Percentiles rank a stretch among this genome's conserved stretches.
These are phyloP conservation scores for Rhodotorula diobovata DNA, from an alignment of 768 basidiomycete genomes.

Conservation along the genomic window DNA sequence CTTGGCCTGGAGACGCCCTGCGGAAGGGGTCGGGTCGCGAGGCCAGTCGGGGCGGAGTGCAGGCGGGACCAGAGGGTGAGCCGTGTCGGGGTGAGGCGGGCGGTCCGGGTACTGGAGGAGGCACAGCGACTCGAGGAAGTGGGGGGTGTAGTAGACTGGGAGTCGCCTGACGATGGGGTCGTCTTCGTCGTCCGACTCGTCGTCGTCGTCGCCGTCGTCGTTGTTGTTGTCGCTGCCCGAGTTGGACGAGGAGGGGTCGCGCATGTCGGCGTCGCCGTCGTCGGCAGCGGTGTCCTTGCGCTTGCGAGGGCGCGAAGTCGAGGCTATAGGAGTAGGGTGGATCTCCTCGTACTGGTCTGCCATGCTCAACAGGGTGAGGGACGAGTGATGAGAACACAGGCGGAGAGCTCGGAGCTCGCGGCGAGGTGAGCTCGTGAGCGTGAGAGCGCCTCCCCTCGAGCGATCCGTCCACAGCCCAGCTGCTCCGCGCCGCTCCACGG, in stretches of 20 bases:
- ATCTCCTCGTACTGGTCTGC: conserved; percentile 12
- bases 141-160: conserved; percentile 44
- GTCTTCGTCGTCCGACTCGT: conserved; percentile 28
- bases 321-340: background rate
- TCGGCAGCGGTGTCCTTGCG: no score
- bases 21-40: conserved; percentile 12
- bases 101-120: conserved; percentile 45
- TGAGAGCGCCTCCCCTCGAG: no score
- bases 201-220: background rate
- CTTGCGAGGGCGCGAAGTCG: background rate
- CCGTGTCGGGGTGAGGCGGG: conserved; percentile 39
- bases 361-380: background rate
- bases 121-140: conserved; percentile 40
- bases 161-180: conserved; percentile 41
- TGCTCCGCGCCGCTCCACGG: background rate
- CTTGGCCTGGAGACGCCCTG: conserved; percentile 34
- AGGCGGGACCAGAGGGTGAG: conserved; percentile 41
- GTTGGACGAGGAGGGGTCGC: background rate
- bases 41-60: conserved; percentile 35
- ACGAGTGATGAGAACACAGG: background rate
- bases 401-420: no score
- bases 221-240: no score
- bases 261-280: background rate
- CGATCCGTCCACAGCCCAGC: no score
- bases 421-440: no score